These are phyloP conservation scores for Nasturtium officinale DNA, from an alignment of 345 rosid genomes.

Conservation along the genomic window DNA sequence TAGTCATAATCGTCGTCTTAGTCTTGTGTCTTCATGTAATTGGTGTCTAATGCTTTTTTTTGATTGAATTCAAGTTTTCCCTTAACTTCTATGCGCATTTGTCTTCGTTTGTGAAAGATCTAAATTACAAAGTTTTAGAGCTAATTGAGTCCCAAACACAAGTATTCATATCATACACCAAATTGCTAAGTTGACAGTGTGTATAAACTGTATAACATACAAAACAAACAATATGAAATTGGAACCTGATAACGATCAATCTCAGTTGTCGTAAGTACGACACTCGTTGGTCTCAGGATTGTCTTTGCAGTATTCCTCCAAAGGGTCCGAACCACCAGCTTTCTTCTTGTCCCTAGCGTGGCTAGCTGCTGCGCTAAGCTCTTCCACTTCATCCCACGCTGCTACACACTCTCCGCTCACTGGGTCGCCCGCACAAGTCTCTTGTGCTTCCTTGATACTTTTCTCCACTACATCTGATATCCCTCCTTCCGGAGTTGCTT, in stretches of 20 bases:
- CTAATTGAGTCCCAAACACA: not conserved
- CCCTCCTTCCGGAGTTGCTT: conserved; percentile 68
- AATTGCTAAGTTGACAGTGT: not conserved
- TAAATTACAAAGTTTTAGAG: conserved; percentile 13
- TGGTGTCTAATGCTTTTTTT: conserved; percentile 3
- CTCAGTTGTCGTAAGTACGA: conserved; percentile 81
- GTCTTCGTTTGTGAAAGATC: not conserved
- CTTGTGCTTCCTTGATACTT: conserved; percentile 79
- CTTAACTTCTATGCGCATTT: not conserved
- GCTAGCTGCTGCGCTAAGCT: conserved; percentile 97
- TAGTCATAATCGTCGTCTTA: conserved; percentile 13
- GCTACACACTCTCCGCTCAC: conserved; percentile 92
- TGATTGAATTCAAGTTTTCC: conserved; percentile 30
- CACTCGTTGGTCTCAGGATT: conserved; percentile 90
- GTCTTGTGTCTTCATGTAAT: conserved; percentile 31
- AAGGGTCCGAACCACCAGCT: conserved; percentile 61
- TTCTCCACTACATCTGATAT: conserved; percentile 70
- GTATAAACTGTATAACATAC: not conserved
- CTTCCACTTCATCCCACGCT: conserved; percentile 98
- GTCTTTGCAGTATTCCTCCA: conserved; percentile 90
- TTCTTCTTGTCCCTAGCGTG: conserved; percentile 88
- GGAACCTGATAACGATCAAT: not conserved
- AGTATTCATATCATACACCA: not conserved
- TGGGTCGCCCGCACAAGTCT: conserved; percentile 70
- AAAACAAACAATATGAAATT: not conserved